phyloP scores from a whole-genome alignment of 1,284 basidiomycete genomes.

The Ganoderma resinaceum region DNA sequence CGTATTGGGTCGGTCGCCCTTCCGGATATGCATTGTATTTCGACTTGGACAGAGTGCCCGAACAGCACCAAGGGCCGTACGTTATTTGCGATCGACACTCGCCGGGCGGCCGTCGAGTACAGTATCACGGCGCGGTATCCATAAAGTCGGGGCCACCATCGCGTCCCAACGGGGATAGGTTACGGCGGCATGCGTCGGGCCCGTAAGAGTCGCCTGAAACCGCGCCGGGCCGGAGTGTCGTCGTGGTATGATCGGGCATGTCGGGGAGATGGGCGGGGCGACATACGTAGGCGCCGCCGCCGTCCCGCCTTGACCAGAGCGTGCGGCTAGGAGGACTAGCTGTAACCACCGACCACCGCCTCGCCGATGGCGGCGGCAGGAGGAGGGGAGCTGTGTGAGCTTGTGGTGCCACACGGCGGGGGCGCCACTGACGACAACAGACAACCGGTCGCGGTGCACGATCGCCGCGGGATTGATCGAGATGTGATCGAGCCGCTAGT shows the following conservation, averaged over 20 bases:
- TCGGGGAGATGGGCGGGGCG: neutral
- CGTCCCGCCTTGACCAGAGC: neutral
- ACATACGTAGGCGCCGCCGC: neutral
- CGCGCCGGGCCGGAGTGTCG: neutral
- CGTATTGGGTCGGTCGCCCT: neutral
- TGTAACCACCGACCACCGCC: neutral
- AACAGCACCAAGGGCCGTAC: neutral
- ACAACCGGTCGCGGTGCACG: neutral
- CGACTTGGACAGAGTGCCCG: neutral
- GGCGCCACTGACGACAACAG: neutral
- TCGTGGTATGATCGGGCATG: neutral
- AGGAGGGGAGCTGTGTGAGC: neutral
- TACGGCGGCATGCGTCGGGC: neutral
- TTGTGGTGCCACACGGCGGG: neutral
- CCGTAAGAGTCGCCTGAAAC: neutral
- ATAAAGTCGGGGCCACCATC: neutral
- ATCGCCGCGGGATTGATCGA: constrained; percentile 9
- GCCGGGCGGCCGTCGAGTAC: neutral
- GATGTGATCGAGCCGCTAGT: neutral
- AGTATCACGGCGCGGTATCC: neutral
- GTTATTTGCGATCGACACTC: neutral
- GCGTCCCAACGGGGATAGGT: neutral
- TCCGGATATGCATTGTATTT: neutral
- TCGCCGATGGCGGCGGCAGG: neutral
- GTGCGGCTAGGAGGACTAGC: neutral